Evolutionary conservation across 148 eudicot genomes (phyloP).

Genomic region (Chenopodium suecicum): DNA sequence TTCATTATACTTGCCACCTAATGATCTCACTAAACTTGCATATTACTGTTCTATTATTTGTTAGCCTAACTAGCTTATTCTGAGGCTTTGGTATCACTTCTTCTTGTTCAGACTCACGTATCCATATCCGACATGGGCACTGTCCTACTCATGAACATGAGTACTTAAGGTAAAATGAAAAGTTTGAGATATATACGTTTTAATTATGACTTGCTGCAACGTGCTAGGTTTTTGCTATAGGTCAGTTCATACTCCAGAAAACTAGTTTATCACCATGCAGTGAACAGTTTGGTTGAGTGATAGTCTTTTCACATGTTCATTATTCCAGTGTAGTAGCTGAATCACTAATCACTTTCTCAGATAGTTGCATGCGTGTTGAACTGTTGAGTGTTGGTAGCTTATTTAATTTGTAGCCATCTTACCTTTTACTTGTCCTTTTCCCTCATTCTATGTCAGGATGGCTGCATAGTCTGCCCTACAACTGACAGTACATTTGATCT

Average conservation of each 20-base stretch:
- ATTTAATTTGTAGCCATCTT: not conserved
- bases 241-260: not conserved
- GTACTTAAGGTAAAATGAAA: no score
- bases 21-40: no score
- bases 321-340: not conserved
- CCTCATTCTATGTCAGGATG: conserved; percentile 56
- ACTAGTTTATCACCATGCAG: not conserved
- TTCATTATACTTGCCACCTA: no score
- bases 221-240: not conserved
- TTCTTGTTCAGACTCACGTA: no score
- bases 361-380: not conserved
- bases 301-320: not conserved
- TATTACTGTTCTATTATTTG: no score
- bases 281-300: not conserved
- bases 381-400: not conserved
- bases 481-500: conserved; percentile 94
- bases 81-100: no score
- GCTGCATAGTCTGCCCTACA: conserved; percentile 91
- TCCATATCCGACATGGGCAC: no score
- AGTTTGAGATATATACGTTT: no score
- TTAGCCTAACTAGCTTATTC: no score
- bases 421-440: not conserved
- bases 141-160: no score
- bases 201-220: no score
- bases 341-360: not conserved